Evolutionary conservation across 169 alveolate species (phyloP).

Genomic region (Cryptosporidium baileyi): DNA sequence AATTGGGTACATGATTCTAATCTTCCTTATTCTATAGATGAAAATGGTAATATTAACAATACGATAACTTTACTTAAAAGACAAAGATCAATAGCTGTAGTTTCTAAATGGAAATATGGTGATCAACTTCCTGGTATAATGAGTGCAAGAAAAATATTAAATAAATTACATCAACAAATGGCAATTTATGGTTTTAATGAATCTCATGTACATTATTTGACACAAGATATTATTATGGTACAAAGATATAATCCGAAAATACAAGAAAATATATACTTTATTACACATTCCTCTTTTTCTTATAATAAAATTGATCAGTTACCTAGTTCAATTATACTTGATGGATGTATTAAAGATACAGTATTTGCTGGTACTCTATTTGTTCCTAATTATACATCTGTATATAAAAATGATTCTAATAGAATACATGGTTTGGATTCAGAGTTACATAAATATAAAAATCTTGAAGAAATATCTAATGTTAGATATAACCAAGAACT

Average conservation of each 20-base stretch:
- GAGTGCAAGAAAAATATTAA: constrained; percentile 78
- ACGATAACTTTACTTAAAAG: constrained; percentile 54
- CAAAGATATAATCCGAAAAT: constrained; percentile 73
- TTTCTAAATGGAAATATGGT: constrained; percentile 65
- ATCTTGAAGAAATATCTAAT: constrained; percentile 38
- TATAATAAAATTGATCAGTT: constrained; percentile 30
- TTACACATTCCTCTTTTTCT: constrained; percentile 65
- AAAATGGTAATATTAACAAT: constrained; percentile 83
- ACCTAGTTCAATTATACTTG: constrained; percentile 12
- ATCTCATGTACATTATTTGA: constrained; percentile 40
- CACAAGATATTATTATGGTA: constrained; percentile 72
- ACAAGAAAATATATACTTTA: constrained; percentile 69
- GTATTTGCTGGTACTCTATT: constrained; percentile 65
- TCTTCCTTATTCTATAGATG: constrained; percentile 78
- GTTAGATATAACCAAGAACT: background rate
- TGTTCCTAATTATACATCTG: constrained; percentile 50
- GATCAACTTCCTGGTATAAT: constrained; percentile 76
- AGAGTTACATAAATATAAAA: background rate
- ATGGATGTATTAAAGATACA: constrained; percentile 66
- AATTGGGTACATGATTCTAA: constrained; percentile 79
- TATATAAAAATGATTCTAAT: constrained; percentile 31
- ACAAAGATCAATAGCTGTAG: constrained; percentile 56
- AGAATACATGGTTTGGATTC: constrained; percentile 72
- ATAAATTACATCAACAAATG: constrained; percentile 78
- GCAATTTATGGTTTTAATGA: constrained; percentile 74